Evolutionary conservation across 805 yeast species (phyloP).

Genomic region (Candida tallmaniae): DNA sequence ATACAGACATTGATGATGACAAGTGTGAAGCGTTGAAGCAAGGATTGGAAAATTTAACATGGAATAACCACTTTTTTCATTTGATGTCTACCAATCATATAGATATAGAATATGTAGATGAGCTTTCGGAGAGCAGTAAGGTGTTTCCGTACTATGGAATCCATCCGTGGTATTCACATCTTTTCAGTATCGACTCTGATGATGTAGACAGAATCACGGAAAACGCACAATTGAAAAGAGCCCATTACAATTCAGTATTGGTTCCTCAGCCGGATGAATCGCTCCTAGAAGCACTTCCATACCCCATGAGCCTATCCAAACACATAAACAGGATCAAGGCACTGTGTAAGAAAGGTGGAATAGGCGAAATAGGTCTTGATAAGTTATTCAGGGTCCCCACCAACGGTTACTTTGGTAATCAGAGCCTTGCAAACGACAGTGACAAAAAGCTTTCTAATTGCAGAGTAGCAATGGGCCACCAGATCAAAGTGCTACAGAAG

Average conservation of each 20-base stretch:
- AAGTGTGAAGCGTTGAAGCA: not conserved
- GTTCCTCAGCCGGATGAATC: constrained; percentile 31
- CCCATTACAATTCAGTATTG: constrained; percentile 58
- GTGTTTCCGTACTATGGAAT: constrained; percentile 59
- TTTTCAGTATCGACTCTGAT: constrained; percentile 37
- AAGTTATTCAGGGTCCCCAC: constrained; percentile 65
- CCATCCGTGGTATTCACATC: constrained; percentile 90
- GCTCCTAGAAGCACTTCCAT: constrained; percentile 51
- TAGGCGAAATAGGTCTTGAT: constrained; percentile 94
- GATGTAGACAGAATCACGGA: no score
- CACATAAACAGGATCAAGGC: constrained; percentile 30
- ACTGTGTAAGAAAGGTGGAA: constrained; percentile 23
- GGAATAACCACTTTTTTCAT: constrained; percentile 2
- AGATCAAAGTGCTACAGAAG: constrained; percentile 43
- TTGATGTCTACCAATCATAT: constrained; percentile 37
- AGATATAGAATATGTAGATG: constrained; percentile 26
- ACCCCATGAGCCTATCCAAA: constrained; percentile 45
- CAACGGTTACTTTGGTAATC: constrained; percentile 49
- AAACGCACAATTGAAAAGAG: no score
- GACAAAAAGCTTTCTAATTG: constrained; percentile 32
- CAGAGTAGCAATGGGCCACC: constrained; percentile 65
- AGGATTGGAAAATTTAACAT: no score
- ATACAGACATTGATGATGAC: constrained; percentile 4
- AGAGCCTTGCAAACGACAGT: constrained; percentile 7
- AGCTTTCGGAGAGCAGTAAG: constrained; percentile 6